phyloP scores from a whole-genome alignment of 352 stramenopile genomes.

The Globisporangium lucens region DNA sequence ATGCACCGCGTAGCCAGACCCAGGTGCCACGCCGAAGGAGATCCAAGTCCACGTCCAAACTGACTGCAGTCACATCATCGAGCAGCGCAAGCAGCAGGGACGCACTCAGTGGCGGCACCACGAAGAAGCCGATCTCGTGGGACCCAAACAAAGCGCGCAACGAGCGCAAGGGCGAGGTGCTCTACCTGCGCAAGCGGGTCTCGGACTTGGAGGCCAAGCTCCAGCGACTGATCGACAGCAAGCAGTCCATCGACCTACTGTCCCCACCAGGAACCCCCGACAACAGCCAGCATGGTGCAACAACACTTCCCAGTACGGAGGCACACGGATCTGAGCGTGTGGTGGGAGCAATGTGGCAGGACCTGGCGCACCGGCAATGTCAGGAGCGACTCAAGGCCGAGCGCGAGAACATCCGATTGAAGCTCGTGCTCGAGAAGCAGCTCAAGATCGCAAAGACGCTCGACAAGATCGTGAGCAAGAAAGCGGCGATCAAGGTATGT shows the following conservation, averaged over 20 bases:
- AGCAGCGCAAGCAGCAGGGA: background rate
- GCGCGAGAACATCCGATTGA: constrained; percentile 49
- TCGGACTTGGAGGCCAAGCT: constrained; percentile 19
- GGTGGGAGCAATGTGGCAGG: constrained; percentile 6
- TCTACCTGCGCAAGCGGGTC: constrained; percentile 27
- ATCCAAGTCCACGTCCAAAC: background rate
- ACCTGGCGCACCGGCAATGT: background rate
- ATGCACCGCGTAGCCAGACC: background rate
- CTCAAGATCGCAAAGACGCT: constrained; percentile 44
- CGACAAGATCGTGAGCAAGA: constrained; percentile 38
- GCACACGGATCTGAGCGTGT: background rate
- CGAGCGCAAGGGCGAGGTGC: constrained; percentile 25
- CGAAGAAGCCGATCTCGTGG: background rate
- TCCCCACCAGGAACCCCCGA: background rate
- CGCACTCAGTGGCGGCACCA: background rate
- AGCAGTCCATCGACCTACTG: background rate
- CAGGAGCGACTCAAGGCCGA: constrained; percentile 17
- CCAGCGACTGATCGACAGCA: constrained; percentile 8
- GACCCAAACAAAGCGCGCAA: constrained; percentile 22
- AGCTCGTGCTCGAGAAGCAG: constrained; percentile 46
- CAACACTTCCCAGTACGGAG: background rate
- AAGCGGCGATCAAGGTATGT: constrained; percentile 22
- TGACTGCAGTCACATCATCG: background rate
- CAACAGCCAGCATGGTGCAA: background rate
- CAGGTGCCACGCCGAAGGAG: background rate